Base-by-base conservation (phyloP, 2,329 filamentous ascomycete species). In the Ceratocystis albifundus region DNA sequence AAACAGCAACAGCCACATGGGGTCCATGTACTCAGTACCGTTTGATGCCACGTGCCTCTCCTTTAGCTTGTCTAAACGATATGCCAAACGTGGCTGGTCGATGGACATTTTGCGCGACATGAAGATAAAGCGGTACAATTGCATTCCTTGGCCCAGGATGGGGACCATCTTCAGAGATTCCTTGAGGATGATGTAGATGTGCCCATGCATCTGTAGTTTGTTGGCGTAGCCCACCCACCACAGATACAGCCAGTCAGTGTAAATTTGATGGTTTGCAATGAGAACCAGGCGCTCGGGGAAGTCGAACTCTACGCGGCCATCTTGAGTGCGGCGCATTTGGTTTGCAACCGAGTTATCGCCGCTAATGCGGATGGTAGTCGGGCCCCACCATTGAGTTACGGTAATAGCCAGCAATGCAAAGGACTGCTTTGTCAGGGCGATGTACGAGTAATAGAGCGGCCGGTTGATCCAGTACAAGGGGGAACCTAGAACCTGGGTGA, bases 161-260 rank as follows among this genome's bases (percentile, higher is more conserved):
- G 90, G 90, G 17, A 96, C 85, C 70, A 85, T 87, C 74, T 89
- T 91, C 69, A 96, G 78, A 1, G 89, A 92, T 73, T 96, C 89
- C 73, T 96, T 96, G 64, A 95, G 78, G 71, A 96, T 93, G 73
- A 96, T 96, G 77, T 90, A 95, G 72, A 96, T 81, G 73, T 90
- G 88, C 10, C 91, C 90, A 71, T 94, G 88, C 84, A 90, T 90
- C 65, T 82, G 81, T 67, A 88, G 88, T 1, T 71, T 74, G 72
- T 86, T 87, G 30, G 88, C 90, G 72, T 96, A 96, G n/a, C 86
- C 89, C 30, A 90, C 86, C 90, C 90, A 96, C 90, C 90, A 96
- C 6, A 96, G 82, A 73, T 96, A 96, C 7, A 95, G 76, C 90
- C 90, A 96, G 76, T 96, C 90, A 7, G 90, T 93, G 73, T 96